Evolutionary conservation across 1,139 yeast species (phyloP), one percentile per base, ranked within the genome.

Genomic region (Protomyces inouyei): DNA sequence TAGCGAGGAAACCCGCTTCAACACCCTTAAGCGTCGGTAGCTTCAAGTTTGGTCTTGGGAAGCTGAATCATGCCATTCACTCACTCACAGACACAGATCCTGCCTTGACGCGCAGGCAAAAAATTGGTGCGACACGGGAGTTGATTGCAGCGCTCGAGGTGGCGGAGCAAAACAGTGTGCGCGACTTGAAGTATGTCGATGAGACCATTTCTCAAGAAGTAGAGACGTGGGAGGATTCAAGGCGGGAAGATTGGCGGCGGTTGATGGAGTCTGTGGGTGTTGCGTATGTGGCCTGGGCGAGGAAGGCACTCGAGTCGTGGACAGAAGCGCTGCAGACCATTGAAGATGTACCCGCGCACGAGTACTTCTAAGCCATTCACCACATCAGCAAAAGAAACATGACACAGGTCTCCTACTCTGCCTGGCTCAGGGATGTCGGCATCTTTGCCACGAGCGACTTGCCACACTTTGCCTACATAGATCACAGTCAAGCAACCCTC

Each of bases 31-130:
- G 16, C 73, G 73, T 6, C 70, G 73, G 45, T 73, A 48, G 61
- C 51, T 59, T 59, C 63, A 54, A 54, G 38, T 52, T 59, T n/a
- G 63, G 63, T 6, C 57, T 81, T 37, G 74, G 79, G 28, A 85
- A 83, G 68, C 75, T 86, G 38, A 82, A 86, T 48, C 84, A 80
- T 70, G 86, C 87, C 61, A 83, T 86, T 21, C 83, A 83, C 59
- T 88, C 86, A 64, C 82, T 86, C 55, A 85, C 86, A 69, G 91
- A 86, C 69, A 85, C 83, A 53, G 87, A 86, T 69, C 90, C 91
- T 0, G 88, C 84, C 67, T 78, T 83, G 51, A 81, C 87, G 2
- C 77, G 90, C 37, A 82, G 85, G 65, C 85, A 82, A 68, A 81
- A 80, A 71, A 81, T 85, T 46, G 75, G 78, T 1, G 79, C 81